Evolutionary conservation across 345 rosid species (phyloP).

Genomic region (Streptanthus diversifolius): DNA sequence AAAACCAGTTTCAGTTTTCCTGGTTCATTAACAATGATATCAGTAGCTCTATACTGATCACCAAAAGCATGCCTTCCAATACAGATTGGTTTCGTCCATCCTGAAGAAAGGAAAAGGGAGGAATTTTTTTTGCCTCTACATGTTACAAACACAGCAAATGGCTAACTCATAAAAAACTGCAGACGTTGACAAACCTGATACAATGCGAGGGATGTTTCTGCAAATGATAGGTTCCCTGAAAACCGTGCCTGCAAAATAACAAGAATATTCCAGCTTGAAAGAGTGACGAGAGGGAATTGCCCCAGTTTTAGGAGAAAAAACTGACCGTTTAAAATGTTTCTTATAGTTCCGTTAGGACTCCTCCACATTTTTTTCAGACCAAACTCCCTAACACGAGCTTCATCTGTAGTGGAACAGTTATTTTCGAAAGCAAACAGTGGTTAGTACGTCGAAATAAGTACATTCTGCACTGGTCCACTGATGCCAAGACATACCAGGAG

Average conservation of each 20-base stretch:
- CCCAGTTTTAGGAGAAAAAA: conserved; percentile 6
- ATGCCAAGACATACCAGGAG: conserved; percentile 45
- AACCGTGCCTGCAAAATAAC: conserved; percentile 62
- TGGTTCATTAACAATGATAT: conserved; percentile 60
- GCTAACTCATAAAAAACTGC: background rate
- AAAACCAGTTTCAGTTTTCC: conserved; percentile 76
- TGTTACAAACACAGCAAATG: conserved; percentile 1
- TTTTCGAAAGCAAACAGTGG: background rate
- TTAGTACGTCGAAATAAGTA: background rate
- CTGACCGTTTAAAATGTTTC: conserved; percentile 87
- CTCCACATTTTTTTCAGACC: conserved; percentile 84
- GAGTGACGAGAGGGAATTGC: background rate
- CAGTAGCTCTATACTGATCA: conserved; percentile 92
- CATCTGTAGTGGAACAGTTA: conserved; percentile 47
- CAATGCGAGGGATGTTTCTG: conserved; percentile 73
- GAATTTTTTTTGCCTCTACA: background rate
- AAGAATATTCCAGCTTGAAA: background rate
- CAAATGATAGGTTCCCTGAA: conserved; percentile 91
- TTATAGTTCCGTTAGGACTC: conserved; percentile 93
- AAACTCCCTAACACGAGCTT: conserved; percentile 79
- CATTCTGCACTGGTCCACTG: background rate
- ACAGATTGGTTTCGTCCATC: conserved; percentile 94
- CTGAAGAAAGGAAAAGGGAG: conserved; percentile 36
- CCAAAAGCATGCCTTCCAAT: conserved; percentile 99
- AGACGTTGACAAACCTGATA: conserved; percentile 51